These are phyloP conservation scores for Cladosporium austrohemisphaericum DNA, from an alignment of 2,329 filamentous ascomycete species.

Conservation along the genomic window DNA sequence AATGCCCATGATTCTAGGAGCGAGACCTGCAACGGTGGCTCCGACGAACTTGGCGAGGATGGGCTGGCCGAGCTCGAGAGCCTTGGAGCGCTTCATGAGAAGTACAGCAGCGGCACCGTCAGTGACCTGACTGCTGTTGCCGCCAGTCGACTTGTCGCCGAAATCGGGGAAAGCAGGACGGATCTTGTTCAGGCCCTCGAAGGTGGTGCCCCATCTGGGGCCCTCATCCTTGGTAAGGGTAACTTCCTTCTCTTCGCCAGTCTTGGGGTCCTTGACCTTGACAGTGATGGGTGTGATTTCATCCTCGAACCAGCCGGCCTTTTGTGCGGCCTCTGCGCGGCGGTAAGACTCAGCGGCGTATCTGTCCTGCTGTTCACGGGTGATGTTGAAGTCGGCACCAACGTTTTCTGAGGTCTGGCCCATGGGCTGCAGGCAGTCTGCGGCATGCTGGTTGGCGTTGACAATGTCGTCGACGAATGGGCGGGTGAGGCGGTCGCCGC, in stretches of 20 bases:
- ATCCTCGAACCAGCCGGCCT: conserved; percentile 84
- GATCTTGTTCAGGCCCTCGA: conserved; percentile 77
- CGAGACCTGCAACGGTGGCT: conserved; percentile 82
- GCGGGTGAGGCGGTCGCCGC: conserved; percentile 64
- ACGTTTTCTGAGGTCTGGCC: conserved; percentile 98
- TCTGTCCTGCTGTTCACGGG: conserved; percentile 74
- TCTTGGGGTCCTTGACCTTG: conserved; percentile 77
- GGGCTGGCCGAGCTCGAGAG: conserved; percentile 79
- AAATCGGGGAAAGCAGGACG: conserved; percentile 86
- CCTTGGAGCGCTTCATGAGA: conserved; percentile 90
- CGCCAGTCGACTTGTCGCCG: conserved; percentile 80
- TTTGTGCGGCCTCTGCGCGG: conserved; percentile 84
- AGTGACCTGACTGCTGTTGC: conserved; percentile 92
- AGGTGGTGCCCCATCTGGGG: conserved; percentile 83
- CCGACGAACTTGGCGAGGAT: conserved; percentile 94
- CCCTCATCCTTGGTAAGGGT: conserved; percentile 85
- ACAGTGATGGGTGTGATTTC: conserved; percentile 89
- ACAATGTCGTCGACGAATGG: conserved; percentile 77
- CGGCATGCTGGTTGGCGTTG: conserved; percentile 66
- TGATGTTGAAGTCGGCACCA: conserved; percentile 80
- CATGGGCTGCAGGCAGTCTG: conserved; percentile 92
- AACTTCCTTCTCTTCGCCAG: conserved; percentile 71
- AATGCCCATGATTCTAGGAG: conserved; percentile 96
- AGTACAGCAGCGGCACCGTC: conserved; percentile 88
- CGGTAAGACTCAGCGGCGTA: conserved; percentile 86